Conservation (phyloP, 139 green algal genomes). For the Micractinium sp. region DNA sequence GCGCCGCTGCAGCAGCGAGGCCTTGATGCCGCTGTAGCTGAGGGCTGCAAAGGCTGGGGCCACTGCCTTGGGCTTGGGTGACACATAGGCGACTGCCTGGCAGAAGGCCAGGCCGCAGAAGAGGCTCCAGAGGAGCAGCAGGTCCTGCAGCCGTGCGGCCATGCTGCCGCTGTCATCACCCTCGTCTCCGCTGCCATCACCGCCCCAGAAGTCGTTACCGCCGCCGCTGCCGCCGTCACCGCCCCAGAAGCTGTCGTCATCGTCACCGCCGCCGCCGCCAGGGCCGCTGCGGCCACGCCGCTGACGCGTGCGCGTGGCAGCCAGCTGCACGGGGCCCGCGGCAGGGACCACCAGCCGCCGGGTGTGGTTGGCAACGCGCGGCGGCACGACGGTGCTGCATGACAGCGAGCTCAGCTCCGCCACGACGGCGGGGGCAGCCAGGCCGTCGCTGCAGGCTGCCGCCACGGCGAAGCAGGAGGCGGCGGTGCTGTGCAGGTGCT, state of each 20-base stretch:
- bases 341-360: conserved; percentile 12
- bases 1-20: conserved; percentile 10
- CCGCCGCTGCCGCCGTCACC: conserved; percentile 22
- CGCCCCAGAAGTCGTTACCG: conserved; percentile 2
- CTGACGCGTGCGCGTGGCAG: conserved; percentile 1
- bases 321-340: background rate
- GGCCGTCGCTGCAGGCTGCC: background rate
- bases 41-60: conserved; percentile 27
- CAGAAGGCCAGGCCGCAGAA: conserved; percentile 37
- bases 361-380: conserved; percentile 6
- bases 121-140: conserved; percentile 37
- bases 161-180: background rate
- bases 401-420: background rate
- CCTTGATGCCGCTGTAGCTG: conserved; percentile 16
- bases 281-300: background rate
- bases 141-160: conserved; percentile 18
- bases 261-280: conserved; percentile 30
- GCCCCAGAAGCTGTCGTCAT: conserved; percentile 12
- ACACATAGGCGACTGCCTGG: conserved; percentile 13
- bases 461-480: background rate
- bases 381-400: background rate
- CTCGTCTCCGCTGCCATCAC: background rate
- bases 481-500: background rate
- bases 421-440: background rate
- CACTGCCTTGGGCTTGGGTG: conserved; percentile 4